A percentile compares a stretch with the other conserved stretches of the same genome.
phyloP scores from a whole-genome alignment of 148 eudicot species.

The Beta vulgaris region DNA sequence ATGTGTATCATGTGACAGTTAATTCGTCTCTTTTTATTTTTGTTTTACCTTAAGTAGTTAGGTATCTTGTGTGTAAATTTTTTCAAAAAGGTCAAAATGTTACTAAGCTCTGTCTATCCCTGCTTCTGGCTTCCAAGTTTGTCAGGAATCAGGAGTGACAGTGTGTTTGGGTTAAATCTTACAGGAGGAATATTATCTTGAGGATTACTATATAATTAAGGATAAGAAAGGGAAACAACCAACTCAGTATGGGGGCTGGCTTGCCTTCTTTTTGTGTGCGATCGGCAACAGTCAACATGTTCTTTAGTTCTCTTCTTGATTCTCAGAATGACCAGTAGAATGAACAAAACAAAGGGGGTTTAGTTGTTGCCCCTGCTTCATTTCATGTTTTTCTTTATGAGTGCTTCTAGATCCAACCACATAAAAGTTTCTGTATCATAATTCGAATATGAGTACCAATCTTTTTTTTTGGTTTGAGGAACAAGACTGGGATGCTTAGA shows the following conservation, averaged over 20 bases:
- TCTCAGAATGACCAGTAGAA: neutral
- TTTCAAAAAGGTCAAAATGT: no score
- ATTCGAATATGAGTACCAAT: neutral
- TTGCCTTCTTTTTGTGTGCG: no score
- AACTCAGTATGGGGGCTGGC: no score
- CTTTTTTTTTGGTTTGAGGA: neutral
- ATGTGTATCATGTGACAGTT: neutral
- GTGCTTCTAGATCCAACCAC: neutral
- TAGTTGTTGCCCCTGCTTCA: neutral
- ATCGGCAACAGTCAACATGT: neutral
- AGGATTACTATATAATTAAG: no score
- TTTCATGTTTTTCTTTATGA: neutral
- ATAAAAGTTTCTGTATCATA: neutral
- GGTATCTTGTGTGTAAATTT: no score
- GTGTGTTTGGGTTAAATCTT: no score
- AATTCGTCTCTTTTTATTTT: neutral
- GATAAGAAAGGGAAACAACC: no score
- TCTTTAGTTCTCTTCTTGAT: neutral
- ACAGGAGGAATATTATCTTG: no score
- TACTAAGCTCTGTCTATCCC: no score
- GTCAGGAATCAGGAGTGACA: no score
- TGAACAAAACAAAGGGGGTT: neutral
- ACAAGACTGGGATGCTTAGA: neutral
- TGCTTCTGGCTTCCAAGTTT: no score
- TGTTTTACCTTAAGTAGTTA: no score